These are phyloP conservation scores for Fraxinus latifolia DNA, from an alignment of 305 asterid species.

Conservation along the genomic window DNA sequence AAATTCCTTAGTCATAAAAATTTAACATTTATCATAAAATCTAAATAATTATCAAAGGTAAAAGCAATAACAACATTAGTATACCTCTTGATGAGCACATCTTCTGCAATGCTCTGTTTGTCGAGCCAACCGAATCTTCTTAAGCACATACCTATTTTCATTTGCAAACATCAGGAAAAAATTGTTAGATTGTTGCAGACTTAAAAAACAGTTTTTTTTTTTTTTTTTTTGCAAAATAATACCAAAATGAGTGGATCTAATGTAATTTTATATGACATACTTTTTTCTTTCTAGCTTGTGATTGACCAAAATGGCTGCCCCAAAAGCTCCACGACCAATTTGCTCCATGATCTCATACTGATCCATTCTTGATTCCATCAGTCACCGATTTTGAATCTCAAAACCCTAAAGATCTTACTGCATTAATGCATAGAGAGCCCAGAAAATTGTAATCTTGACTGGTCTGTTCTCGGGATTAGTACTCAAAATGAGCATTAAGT, in stretches of 20 bases:
- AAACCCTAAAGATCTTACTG: constrained; percentile 18
- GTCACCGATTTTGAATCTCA: constrained; percentile 29
- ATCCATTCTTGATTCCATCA: constrained; percentile 87
- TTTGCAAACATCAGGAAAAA: constrained; percentile 25
- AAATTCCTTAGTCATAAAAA: not conserved
- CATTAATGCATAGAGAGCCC: constrained; percentile 9
- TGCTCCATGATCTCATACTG: constrained; percentile 99
- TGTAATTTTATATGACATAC: constrained; percentile 32
- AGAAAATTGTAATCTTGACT: constrained; percentile 6
- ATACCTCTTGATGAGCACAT: constrained; percentile 97
- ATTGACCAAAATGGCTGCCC: constrained; percentile 90
- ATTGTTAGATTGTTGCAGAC: not conserved
- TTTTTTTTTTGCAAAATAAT: not conserved
- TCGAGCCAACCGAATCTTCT: constrained; percentile 93
- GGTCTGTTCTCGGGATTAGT: constrained; percentile 20
- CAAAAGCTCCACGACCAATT: constrained; percentile 98
- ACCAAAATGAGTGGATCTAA: not conserved
- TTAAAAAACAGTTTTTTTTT: not conserved
- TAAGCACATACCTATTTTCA: constrained; percentile 68
- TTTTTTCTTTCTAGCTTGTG: constrained; percentile 80
- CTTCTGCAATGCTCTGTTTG: constrained; percentile 94
- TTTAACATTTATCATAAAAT: not conserved
- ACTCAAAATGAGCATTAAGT: constrained; percentile 16
- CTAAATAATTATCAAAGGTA: not conserved
- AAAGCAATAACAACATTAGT: constrained; percentile 15